Percentiles rank a stretch among this genome's conserved stretches.
Evolutionary conservation across 1,284 basidiomycete genomes (phyloP).

Genomic region (Exsudoporus floridanus): DNA sequence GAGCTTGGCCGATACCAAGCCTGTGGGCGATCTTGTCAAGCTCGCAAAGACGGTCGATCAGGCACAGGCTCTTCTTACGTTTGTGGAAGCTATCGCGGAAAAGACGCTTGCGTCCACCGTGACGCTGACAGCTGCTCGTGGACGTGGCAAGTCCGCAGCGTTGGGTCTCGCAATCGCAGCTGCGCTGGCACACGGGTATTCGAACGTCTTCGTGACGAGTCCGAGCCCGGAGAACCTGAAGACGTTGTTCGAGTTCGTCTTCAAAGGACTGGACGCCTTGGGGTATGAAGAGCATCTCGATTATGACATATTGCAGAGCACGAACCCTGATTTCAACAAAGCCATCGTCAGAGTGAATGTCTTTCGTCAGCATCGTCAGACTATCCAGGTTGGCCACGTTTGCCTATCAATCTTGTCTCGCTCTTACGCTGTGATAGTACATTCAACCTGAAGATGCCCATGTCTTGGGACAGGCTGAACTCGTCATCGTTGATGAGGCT

Average conservation of each 20-base stretch:
- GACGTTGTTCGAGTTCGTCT: conserved; percentile 97
- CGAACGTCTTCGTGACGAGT: conserved; percentile 98
- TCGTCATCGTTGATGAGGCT: conserved; percentile 98
- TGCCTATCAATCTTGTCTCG: background rate
- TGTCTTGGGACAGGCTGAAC: conserved; percentile 95
- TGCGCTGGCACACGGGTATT: conserved; percentile 92
- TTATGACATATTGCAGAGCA: conserved; percentile 94
- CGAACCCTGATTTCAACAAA: conserved; percentile 92
- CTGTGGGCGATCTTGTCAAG: conserved; percentile 86
- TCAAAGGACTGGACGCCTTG: conserved; percentile 93
- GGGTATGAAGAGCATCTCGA: conserved; percentile 98
- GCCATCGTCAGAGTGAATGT: conserved; percentile 96
- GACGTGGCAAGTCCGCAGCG: conserved; percentile 96
- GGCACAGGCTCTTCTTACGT: conserved; percentile 88
- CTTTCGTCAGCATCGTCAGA: conserved; percentile 91
- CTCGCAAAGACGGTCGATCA: conserved; percentile 95
- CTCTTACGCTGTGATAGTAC: conserved; percentile 55
- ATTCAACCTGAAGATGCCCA: conserved; percentile 98
- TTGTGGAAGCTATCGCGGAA: conserved; percentile 88
- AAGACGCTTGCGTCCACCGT: conserved; percentile 95
- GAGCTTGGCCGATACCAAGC: conserved; percentile 80
- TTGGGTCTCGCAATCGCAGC: conserved; percentile 93
- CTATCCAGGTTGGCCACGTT: conserved; percentile 71
- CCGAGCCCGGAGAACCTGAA: conserved; percentile 98
- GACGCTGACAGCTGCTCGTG: conserved; percentile 91